Evolutionary conservation across 2,329 filamentous ascomycete genomes (phyloP).

Genomic region (Aspergillus sp.): DNA sequence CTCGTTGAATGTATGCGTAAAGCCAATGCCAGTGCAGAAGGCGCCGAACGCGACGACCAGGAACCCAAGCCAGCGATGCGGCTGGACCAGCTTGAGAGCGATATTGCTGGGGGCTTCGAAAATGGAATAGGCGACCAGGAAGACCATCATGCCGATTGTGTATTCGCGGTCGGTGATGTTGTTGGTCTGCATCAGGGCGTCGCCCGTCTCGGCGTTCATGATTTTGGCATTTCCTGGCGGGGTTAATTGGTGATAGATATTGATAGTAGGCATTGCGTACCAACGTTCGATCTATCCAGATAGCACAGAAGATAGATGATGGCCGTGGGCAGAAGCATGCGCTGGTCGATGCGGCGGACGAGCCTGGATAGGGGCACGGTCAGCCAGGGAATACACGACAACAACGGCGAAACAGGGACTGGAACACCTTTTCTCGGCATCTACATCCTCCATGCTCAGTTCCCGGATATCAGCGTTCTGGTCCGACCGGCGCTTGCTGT

Average conservation of each 20-base stretch:
- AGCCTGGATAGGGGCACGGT: not conserved
- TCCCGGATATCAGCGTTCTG: not conserved
- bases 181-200: slow-evolving; percentile 36
- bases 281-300: slow-evolving; percentile 33
- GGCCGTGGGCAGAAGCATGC: slow-evolving; percentile 1
- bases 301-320: slow-evolving; percentile 34
- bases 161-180: not conserved
- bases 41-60: slow-evolving; percentile 17
- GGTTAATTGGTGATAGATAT: not conserved
- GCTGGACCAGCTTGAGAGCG: slow-evolving; percentile 9
- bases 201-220: slow-evolving; percentile 36
- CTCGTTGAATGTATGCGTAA: slow-evolving; percentile 6
- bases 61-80: slow-evolving; percentile 37
- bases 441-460: not conserved
- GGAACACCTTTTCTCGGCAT: not conserved
- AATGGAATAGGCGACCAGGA: slow-evolving; percentile 26
- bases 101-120: slow-evolving; percentile 25
- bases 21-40: slow-evolving; percentile 13
- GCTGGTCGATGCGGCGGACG: slow-evolving; percentile 6
- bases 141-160: slow-evolving; percentile 37
- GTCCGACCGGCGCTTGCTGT: not conserved
- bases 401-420: not conserved
- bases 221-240: slow-evolving; percentile 40
- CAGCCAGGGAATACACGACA: not conserved
- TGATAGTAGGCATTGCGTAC: slow-evolving; percentile 6